Evolutionary conservation across 257 asterid species (phyloP).

Genomic region (Mitragyna speciosa): DNA sequence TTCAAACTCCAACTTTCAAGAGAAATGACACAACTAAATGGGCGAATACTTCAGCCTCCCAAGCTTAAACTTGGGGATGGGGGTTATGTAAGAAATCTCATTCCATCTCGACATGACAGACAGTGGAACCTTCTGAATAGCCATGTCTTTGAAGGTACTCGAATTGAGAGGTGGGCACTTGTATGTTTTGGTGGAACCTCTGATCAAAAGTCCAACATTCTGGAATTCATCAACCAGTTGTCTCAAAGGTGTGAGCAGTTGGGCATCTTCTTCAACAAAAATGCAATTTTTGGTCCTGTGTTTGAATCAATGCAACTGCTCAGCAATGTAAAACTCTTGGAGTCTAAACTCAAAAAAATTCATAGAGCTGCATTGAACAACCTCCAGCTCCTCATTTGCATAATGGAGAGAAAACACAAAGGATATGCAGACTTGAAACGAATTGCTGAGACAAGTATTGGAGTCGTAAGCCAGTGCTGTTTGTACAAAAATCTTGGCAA

Average conservation of each 20-base stretch:
- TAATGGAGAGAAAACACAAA: conserved; percentile 94
- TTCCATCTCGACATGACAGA: conserved; percentile 80
- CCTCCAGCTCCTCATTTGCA: conserved; percentile 85
- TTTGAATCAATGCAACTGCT: conserved; percentile 88
- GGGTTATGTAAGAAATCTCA: conserved; percentile 67
- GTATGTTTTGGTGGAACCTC: conserved; percentile 78
- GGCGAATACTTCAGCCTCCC: conserved; percentile 92
- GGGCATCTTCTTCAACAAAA: conserved; percentile 69
- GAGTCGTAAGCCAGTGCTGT: conserved; percentile 86
- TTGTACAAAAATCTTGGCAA: conserved; percentile 67
- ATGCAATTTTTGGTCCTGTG: conserved; percentile 53
- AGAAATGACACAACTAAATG: conserved; percentile 78
- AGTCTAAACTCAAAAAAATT: conserved; percentile 65
- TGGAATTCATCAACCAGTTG: conserved; percentile 69
- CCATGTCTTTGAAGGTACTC: conserved; percentile 87
- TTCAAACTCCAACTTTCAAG: conserved; percentile 65
- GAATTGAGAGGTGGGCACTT: conserved; percentile 75
- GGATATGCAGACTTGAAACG: conserved; percentile 94
- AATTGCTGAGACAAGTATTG: conserved; percentile 80
- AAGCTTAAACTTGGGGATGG: conserved; percentile 86
- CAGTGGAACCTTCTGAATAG: conserved; percentile 94
- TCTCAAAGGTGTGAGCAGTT: conserved; percentile 72
- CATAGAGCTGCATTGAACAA: conserved; percentile 53
- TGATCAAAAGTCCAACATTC: conserved; percentile 65
- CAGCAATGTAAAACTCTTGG: conserved; percentile 64